Percentiles rank a stretch among this genome's conserved stretches.
phyloP scores from a whole-genome alignment of 306 rosid species.

The Rosa persica region DNA sequence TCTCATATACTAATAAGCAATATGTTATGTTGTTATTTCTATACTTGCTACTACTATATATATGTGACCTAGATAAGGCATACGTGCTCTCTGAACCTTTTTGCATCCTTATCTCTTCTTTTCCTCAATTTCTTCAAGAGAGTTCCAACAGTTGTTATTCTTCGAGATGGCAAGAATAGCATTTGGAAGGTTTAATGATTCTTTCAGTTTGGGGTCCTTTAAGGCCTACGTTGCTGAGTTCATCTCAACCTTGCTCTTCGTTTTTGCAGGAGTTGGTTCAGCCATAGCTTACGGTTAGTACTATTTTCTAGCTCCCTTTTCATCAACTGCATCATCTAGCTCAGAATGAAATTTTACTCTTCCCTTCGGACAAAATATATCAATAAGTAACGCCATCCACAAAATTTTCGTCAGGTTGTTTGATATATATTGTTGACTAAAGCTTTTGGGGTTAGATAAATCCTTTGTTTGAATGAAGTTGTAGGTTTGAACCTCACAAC shows the following conservation, averaged over 20 bases:
- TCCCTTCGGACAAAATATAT: neutral
- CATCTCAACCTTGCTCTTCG: slow-evolving; percentile 85
- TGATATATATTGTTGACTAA: no score
- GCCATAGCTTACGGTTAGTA: slow-evolving; percentile 75
- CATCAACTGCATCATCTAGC: neutral
- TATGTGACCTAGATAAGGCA: slow-evolving; percentile 34
- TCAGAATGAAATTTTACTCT: neutral
- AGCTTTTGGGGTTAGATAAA: neutral
- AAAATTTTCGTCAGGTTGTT: neutral
- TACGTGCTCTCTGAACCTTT: slow-evolving; percentile 30
- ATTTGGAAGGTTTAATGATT: slow-evolving; percentile 72
- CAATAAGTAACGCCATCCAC: neutral
- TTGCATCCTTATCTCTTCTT: slow-evolving; percentile 27
- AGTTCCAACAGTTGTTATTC: slow-evolving; percentile 25
- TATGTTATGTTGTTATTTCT: neutral
- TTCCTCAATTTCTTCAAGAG: neutral
- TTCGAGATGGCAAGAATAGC: slow-evolving; percentile 66
- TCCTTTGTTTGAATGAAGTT: neutral
- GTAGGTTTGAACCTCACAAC: neutral
- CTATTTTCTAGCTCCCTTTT: neutral
- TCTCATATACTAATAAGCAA: neutral
- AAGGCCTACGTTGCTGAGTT: slow-evolving; percentile 89
- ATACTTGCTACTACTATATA: slow-evolving; percentile 28
- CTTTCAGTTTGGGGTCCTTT: slow-evolving; percentile 61
- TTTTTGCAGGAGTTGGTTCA: slow-evolving; percentile 90